Percentiles rank a stretch among this genome's conserved stretches.
Evolutionary conservation across 2,329 filamentous ascomycete species (phyloP).

Genomic region (Atkinsonella texensis): DNA sequence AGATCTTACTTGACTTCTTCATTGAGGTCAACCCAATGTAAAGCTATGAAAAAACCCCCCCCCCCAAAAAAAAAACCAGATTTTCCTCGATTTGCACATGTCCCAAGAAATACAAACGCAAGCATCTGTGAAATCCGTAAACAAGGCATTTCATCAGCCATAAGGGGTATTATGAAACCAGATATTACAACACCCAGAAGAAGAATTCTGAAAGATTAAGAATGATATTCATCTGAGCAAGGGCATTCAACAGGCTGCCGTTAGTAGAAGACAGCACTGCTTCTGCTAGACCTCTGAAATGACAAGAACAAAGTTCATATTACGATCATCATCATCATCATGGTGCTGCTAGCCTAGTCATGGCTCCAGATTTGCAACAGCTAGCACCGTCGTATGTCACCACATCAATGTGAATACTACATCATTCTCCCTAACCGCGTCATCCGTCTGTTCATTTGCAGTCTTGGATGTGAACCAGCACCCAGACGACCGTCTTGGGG

Average conservation of each 20-base stretch:
- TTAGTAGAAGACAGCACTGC: background rate
- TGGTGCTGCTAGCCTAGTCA: background rate
- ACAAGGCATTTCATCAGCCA: background rate
- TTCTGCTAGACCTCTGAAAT: background rate
- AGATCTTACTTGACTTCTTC: no score
- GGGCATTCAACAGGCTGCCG: background rate
- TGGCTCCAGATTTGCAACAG: background rate
- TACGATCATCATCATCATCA: background rate
- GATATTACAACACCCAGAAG: background rate
- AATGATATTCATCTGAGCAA: background rate
- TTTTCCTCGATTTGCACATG: background rate
- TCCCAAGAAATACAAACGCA: background rate
- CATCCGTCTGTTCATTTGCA: constrained; percentile 50
- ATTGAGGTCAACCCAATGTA: no score
- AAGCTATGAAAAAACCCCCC: no score
- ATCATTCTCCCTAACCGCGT: constrained; percentile 36
- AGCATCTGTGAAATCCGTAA: background rate
- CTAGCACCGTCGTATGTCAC: background rate
- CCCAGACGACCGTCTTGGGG: constrained; percentile 8
- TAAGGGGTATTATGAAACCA: background rate
- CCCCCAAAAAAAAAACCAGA: no score
- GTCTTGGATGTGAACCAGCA: constrained; percentile 13
- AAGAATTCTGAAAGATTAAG: background rate
- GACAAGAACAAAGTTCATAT: no score
- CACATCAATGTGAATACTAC: constrained; percentile 33